Evolutionary conservation across 2,329 filamentous ascomycete species (phyloP), one percentile per base, ranked within the genome.

Genomic region (Botrytis sinoallii): DNA sequence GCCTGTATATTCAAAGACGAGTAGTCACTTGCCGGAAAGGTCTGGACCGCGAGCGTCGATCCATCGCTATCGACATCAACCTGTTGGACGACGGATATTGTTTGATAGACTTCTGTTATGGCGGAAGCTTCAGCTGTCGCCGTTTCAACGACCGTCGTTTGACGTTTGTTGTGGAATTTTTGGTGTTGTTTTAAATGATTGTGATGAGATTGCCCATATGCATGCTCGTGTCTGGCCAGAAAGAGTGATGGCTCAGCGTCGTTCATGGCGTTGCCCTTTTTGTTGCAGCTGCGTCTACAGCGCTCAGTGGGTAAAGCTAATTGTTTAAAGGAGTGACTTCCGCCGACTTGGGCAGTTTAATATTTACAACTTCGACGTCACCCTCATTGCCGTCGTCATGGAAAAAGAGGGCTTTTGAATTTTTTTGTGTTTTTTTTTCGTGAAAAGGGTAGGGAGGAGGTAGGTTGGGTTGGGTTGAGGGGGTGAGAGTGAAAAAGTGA

Each of bases 201-300:
- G 72, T 77, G 75, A 77, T 81, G 80, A 81, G 78, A 79, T 69
- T 42, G 66, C 68, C 61, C 74, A 71, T 81, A 75, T 75, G 78
- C 75, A 76, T 76, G 72, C 57, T 77, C 65, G 69, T 77, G 75
- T 77, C 75, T 76, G 74, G 79, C 77, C 80, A 80, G 78, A 81
- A 81, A 67, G 80, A 81, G 77, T 81, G 80, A 81, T 81, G 79
- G 77, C 77, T 75, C 75, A 75, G 73, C 73, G 74, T 78, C 75
- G 73, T 73, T 75, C 79, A 80, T 81, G 75, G 77, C 78, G 76
- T 57, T 48, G 70, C 75, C 65, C 72, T 68, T 69, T 38, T 59
- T 63, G 70, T 64, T 78, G 77, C 78, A 75, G 79, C 78, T 78
- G 78, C 77, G 52, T 79, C 78, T 76, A 78, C 78, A 80, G 79